Evolutionary conservation across 106 monocot species (phyloP).

Genomic region (Alisma plantagoaquatica): DNA sequence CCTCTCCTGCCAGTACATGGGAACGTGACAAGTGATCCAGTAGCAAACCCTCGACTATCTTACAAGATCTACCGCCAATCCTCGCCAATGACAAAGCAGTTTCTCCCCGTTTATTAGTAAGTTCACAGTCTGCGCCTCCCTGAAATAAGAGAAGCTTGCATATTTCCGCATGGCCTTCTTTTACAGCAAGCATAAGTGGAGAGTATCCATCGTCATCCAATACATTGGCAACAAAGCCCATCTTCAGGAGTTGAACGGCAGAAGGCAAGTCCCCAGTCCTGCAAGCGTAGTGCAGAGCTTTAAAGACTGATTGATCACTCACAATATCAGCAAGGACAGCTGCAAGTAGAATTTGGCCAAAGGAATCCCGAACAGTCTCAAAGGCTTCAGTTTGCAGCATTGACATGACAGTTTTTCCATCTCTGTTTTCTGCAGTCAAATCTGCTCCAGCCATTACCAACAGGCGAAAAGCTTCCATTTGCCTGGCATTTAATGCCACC

Average conservation of each 20-base stretch:
- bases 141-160: slow-evolving; percentile 36
- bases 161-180: slow-evolving; percentile 28
- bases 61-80: slow-evolving; percentile 19
- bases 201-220: slow-evolving; percentile 49
- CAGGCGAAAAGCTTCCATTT: slow-evolving; percentile 37
- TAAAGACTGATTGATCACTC: slow-evolving; percentile 17
- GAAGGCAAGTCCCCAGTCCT: slow-evolving; percentile 32
- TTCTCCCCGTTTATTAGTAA: slow-evolving; percentile 27
- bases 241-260: slow-evolving; percentile 33
- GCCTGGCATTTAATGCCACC: slow-evolving; percentile 29
- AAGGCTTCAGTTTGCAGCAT: slow-evolving; percentile 10
- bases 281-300: slow-evolving; percentile 45
- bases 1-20: slow-evolving; percentile 33
- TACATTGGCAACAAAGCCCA: slow-evolving; percentile 27
- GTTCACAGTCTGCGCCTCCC: slow-evolving; percentile 27
- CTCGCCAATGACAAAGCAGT: slow-evolving; percentile 45
- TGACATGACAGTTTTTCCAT: slow-evolving; percentile 29
- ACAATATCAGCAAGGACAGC: slow-evolving; percentile 28
- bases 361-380: slow-evolving; percentile 6
- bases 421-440: slow-evolving; percentile 12
- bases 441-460: slow-evolving; percentile 60
- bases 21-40: slow-evolving; percentile 33
- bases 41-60: slow-evolving; percentile 25
- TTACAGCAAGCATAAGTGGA: slow-evolving; percentile 51
- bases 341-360: slow-evolving; percentile 35